phyloP scores from a whole-genome alignment of 2,329 filamentous ascomycete species.

The Penicillium sp. region DNA sequence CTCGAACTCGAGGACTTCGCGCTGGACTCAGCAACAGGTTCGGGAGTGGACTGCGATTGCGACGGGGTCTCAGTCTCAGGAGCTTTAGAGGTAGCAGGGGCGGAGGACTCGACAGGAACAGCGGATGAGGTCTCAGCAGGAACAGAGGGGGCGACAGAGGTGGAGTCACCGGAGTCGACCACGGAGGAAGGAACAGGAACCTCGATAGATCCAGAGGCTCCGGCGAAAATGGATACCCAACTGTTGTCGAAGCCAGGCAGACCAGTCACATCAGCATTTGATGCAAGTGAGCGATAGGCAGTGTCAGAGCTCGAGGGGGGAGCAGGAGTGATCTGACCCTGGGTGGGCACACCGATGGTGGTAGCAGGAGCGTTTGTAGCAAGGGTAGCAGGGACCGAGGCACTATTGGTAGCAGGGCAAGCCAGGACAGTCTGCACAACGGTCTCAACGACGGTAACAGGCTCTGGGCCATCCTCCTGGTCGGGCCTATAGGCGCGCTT shows the following conservation, averaged over 20 bases:
- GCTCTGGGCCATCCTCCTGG: conserved; percentile 18
- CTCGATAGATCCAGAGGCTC: conserved; percentile 3
- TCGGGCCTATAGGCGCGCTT: conserved; percentile 25
- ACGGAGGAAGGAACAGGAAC: neutral
- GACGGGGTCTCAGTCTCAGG: conserved; percentile 3
- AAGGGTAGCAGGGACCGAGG: neutral
- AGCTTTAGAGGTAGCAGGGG: conserved; percentile 8
- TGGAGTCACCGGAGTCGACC: conserved; percentile 4
- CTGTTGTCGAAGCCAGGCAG: conserved; percentile 12
- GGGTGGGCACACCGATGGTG: neutral
- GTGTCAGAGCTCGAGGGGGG: conserved; percentile 5
- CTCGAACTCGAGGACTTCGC: conserved; percentile 4
- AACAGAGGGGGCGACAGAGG: neutral
- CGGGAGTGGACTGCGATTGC: neutral
- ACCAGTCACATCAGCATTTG: neutral
- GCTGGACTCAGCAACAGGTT: conserved; percentile 1
- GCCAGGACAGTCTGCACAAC: conserved; percentile 26
- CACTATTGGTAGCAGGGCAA: conserved; percentile 16
- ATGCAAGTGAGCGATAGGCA: neutral
- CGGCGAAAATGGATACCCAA: conserved; percentile 10
- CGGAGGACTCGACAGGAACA: conserved; percentile 1
- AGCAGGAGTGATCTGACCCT: neutral
- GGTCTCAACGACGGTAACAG: conserved; percentile 23
- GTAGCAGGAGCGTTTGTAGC: conserved; percentile 4
- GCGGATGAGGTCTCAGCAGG: conserved; percentile 3